Evolutionary conservation across 1,284 basidiomycete species (phyloP), one percentile per base, ranked within the genome.

Genomic region (Trichosporon sp.): DNA sequence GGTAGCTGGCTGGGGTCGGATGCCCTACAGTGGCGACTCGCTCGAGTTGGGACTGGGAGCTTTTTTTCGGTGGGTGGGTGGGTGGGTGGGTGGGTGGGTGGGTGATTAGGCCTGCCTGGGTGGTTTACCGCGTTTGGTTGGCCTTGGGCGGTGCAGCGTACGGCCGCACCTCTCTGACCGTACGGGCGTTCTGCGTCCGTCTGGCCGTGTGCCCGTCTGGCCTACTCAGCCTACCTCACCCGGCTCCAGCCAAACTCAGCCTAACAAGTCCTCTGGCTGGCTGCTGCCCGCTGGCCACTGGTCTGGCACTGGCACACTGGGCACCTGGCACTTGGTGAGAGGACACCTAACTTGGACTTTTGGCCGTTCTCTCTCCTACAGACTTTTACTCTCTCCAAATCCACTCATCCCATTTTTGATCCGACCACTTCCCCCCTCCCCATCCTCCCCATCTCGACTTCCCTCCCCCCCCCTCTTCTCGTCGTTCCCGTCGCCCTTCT

Each of bases 341-440:
- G 51, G 51, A 16, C 51, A 26, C 51, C 51, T 19, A 54, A 37
- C 59, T 63, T 63, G 59, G 59, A 63, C 59, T 63, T 61, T 63
- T 66, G 40, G 65, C 40, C 65, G 21, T 66, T 26, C 65, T 4
- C 11, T 11, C n/a, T 26, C 7, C 40, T 37, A 37, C 35, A 46
- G 65, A 35, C 40, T 43, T 61, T 68, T 59, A 61, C 37, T 46
- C 40, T 68, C 35, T 40, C 40, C 59, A 63, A 35, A 63, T 63
- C 59, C 59, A 63, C 31, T 35, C 59, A 35, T 63, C 59, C 35
- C 31, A 37, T 63, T 63, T 63, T 63, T 63, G 59, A 35, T 63
- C 59, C 31, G 16, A 37, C 59, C 59, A 63, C 32, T 35, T 61
- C 59, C 14, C 59, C 59, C 59, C 16, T n/a, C 32, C 59, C 59